These are phyloP conservation scores for Corinectria fuckeliana DNA, from an alignment of 2,329 filamentous ascomycete genomes.

Conservation along the genomic window DNA sequence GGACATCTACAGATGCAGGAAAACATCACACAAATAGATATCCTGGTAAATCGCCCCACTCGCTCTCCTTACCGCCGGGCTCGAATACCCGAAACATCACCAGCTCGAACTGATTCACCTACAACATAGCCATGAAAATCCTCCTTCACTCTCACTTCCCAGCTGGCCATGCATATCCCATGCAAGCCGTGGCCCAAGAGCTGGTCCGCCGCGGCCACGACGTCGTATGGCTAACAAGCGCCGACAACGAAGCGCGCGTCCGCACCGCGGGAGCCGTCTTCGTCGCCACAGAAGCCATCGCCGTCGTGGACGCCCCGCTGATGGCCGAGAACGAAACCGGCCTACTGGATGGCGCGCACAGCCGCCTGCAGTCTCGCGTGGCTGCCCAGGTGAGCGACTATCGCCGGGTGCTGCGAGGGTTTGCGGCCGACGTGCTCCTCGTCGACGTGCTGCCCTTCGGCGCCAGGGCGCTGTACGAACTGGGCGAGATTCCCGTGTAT, in stretches of 20 bases:
- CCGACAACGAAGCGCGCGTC: conserved; percentile 44
- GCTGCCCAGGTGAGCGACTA: conserved; percentile 46
- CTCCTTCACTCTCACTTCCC: conserved; percentile 49
- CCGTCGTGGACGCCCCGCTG: conserved; percentile 41
- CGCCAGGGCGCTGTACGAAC: conserved; percentile 44
- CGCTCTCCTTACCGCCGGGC: background rate
- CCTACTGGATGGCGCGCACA: conserved; percentile 40
- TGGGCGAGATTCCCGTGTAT: conserved; percentile 44
- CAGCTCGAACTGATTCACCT: background rate
- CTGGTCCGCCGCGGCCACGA: conserved; percentile 47
- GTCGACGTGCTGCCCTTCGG: conserved; percentile 49
- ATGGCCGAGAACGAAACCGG: conserved; percentile 38
- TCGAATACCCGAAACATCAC: too few species aligned
- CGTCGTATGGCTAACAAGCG: conserved; percentile 47
- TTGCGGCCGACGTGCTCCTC: conserved; percentile 42
- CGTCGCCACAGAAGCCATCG: conserved; percentile 40
- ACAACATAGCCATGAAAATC: conserved; percentile 42
- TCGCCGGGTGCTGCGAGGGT: conserved; percentile 39
- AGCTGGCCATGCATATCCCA: conserved; percentile 48
- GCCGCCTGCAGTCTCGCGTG: conserved; percentile 38
- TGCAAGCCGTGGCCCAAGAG: conserved; percentile 47
- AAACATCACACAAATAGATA: background rate
- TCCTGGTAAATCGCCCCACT: background rate
- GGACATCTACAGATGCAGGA: too few species aligned
- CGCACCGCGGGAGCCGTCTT: conserved; percentile 44